These are phyloP conservation scores for Cytospora chrysosperma DNA, from an alignment of 2,329 filamentous ascomycete species.

Conservation along the genomic window DNA sequence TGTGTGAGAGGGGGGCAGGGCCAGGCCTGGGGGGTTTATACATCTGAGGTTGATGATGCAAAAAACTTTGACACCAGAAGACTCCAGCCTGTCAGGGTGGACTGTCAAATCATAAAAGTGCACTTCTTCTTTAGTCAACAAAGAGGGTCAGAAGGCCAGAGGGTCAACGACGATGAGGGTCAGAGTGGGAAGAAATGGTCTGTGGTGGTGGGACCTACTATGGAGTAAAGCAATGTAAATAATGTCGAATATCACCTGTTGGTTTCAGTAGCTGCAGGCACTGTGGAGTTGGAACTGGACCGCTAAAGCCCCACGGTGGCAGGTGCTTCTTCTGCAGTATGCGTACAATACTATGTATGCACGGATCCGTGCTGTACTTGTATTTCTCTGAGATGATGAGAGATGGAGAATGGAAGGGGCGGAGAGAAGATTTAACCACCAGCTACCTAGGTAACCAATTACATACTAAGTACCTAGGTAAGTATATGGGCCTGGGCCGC, in stretches of 20 bases:
- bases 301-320: conserved; percentile 10
- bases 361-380: no score
- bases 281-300: not conserved
- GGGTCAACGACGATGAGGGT: not conserved
- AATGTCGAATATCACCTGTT: conserved; percentile 13
- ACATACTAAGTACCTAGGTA: no score
- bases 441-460: no score
- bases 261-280: conserved; percentile 18
- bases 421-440: not conserved
- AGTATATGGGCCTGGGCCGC: no score
- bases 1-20: not conserved
- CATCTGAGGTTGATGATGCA: not conserved
- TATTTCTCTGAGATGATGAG: no score
- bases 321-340: conserved; percentile 4
- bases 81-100: not conserved
- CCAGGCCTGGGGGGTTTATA: not conserved
- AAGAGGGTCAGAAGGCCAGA: not conserved
- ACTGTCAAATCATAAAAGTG: not conserved
- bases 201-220: not conserved
- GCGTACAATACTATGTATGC: no score
- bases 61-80: no score
- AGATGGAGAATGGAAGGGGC: not conserved
- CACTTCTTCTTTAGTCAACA: not conserved
- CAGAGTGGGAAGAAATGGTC: no score
- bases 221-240: conserved; percentile 10